A percentile compares a stretch with the other conserved stretches of the same genome.
phyloP scores from a whole-genome alignment of 495 filamentous ascomycete genomes.

The Podospora tetraspora region DNA sequence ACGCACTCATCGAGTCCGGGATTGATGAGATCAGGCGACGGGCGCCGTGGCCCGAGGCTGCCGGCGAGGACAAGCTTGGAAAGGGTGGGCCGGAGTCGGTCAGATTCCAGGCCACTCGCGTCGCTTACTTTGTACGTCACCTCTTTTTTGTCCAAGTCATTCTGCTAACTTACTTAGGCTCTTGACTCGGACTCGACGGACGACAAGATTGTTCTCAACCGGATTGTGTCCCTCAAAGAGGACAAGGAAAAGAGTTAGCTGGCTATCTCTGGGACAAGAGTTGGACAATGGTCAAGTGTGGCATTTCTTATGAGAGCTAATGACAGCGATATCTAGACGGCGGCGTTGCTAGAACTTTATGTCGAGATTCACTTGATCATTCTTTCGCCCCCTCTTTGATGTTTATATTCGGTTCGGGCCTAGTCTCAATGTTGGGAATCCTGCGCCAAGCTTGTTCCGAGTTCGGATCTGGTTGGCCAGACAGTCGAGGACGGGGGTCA shows the following conservation, averaged over 20 bases:
- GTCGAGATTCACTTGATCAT: background rate
- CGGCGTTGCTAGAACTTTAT: background rate
- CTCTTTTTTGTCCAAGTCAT: too few species aligned
- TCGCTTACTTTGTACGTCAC: conserved; percentile 68
- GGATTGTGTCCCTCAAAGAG: conserved; percentile 91
- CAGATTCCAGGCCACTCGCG: conserved; percentile 87
- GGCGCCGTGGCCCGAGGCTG: conserved; percentile 78
- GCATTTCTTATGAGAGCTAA: background rate
- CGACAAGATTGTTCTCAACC: conserved; percentile 77
- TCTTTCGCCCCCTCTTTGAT: background rate
- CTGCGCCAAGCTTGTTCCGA: background rate
- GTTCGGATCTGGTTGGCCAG: background rate
- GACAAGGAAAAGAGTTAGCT: conserved; percentile 62
- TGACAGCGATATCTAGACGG: background rate
- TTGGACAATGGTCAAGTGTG: background rate
- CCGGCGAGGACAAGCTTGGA: conserved; percentile 54
- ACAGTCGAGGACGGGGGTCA: background rate
- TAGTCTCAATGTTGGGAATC: background rate
- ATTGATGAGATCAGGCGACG: conserved; percentile 70
- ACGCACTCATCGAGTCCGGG: conserved; percentile 80
- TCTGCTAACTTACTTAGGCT: conserved; percentile 32
- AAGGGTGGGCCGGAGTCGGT: conserved; percentile 65
- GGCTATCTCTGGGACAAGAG: background rate
- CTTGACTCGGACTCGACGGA: conserved; percentile 76
- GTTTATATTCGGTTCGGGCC: background rate